Evolutionary conservation across 148 eudicot species (phyloP).

Genomic region (Rhododendron griersonianum): DNA sequence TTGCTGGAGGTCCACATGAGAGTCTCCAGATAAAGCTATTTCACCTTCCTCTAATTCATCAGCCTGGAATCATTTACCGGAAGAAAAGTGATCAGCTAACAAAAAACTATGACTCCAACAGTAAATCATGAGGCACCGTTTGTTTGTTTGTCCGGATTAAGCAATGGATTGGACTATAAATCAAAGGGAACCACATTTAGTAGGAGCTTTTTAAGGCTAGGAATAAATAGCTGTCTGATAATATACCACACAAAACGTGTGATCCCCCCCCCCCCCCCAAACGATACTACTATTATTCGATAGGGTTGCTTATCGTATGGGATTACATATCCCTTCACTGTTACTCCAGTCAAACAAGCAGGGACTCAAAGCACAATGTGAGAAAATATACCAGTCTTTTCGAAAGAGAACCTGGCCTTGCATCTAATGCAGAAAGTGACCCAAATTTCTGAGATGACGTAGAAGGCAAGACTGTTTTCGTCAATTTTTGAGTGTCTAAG

Average conservation of each 20-base stretch:
- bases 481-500: constrained; percentile 57
- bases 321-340: background rate
- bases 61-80: constrained; percentile 37
- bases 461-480: constrained; percentile 53
- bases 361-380: background rate
- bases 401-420: constrained; percentile 74
- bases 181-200: background rate
- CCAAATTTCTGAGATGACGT: constrained; percentile 87
- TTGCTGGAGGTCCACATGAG: constrained; percentile 80
- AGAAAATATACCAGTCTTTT: constrained; percentile 50
- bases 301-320: background rate
- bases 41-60: constrained; percentile 96
- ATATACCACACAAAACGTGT: background rate
- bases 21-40: constrained; percentile 81
- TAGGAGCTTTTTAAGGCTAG: background rate
- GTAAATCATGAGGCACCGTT: background rate
- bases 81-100: constrained; percentile 15
- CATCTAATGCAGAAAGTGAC: constrained; percentile 87
- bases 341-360: background rate
- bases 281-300: background rate
- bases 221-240: background rate
- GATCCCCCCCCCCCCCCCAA: background rate
- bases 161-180: background rate
- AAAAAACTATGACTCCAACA: background rate
- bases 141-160: background rate